Conservation (phyloP, 805 yeast genomes). For the Lachancea fermentati region DNA sequence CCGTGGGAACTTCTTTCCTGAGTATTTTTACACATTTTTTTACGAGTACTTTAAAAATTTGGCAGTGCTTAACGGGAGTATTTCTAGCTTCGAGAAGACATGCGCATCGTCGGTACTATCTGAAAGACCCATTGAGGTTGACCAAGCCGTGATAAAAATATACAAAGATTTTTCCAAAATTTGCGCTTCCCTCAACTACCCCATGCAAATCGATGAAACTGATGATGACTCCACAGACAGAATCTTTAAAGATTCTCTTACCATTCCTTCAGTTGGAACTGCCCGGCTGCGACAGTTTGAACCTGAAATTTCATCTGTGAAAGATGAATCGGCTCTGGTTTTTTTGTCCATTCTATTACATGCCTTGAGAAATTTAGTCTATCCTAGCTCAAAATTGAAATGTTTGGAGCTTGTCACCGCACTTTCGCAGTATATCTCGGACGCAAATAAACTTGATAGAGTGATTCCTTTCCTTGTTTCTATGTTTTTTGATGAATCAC, state of each 20-base stretch:
- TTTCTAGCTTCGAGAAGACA: slow-evolving; percentile 16
- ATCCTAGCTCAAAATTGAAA: slow-evolving; percentile 29
- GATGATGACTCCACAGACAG: slow-evolving; percentile 5
- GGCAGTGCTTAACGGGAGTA: slow-evolving; percentile 20
- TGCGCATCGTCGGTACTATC: slow-evolving; percentile 15
- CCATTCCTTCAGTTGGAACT: slow-evolving; percentile 11
- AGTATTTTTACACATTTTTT: slow-evolving; percentile 58
- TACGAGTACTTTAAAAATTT: slow-evolving; percentile 58
- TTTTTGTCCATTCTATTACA: slow-evolving; percentile 26
- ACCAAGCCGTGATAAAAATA: slow-evolving; percentile 44
- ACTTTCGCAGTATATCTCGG: slow-evolving; percentile 68
- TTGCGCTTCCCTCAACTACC: slow-evolving; percentile 20
- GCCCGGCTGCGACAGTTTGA: slow-evolving; percentile 9
- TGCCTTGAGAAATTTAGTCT: slow-evolving; percentile 20
- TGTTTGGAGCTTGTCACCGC: slow-evolving; percentile 75
- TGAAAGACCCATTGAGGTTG: slow-evolving; percentile 15
- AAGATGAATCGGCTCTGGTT: slow-evolving; percentile 25
- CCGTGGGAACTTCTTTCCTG: slow-evolving; percentile 54
- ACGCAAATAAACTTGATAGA: slow-evolving; percentile 81
- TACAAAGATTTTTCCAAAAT: slow-evolving; percentile 51
- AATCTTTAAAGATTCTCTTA: slow-evolving; percentile 12
- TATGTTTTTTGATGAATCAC: slow-evolving; percentile 61
- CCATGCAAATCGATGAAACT: slow-evolving; percentile 5
- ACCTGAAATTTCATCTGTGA: slow-evolving; percentile 7
- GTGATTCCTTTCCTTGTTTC: slow-evolving; percentile 73